Percentiles rank a stretch among this genome's conserved stretches.
Conservation (phyloP, 495 filamentous ascomycete species). For the Hamigera avellanea region DNA sequence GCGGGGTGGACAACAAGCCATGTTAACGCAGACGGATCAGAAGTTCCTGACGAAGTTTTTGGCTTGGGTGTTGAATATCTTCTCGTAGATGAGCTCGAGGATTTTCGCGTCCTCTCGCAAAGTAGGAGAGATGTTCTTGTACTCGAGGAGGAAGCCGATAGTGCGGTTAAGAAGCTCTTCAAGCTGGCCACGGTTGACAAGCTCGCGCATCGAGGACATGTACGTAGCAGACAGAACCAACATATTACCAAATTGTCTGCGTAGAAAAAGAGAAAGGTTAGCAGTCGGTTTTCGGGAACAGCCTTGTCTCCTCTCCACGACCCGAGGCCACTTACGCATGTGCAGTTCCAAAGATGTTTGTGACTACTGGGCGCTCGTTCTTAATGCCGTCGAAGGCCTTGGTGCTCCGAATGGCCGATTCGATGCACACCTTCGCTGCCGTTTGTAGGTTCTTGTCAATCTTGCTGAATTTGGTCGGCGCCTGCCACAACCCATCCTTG, state of each 20-base stretch:
- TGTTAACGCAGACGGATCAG: no score
- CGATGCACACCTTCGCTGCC: slow-evolving; percentile 48
- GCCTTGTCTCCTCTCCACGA: no score
- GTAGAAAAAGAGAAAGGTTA: no score
- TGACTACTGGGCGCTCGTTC: slow-evolving; percentile 69
- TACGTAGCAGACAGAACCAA: slow-evolving; percentile 75
- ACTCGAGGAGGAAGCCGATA: slow-evolving; percentile 53
- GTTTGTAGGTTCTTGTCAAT: slow-evolving; percentile 34
- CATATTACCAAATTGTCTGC: slow-evolving; percentile 98
- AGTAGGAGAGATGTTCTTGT: slow-evolving; percentile 53
- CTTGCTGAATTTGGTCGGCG: no score
- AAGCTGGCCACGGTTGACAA: slow-evolving; percentile 41
- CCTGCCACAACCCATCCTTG: no score
- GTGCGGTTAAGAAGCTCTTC: slow-evolving; percentile 45
- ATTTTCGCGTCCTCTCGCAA: slow-evolving; percentile 57
- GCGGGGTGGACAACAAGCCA: no score
- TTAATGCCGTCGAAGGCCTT: slow-evolving; percentile 65
- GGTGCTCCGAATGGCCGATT: slow-evolving; percentile 71
- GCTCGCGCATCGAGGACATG: slow-evolving; percentile 40
- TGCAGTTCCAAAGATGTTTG: slow-evolving; percentile 89
- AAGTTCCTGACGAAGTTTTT: not conserved
- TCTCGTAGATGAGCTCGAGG: slow-evolving; percentile 46
- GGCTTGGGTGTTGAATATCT: slow-evolving; percentile 28
- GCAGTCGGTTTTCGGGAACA: no score
- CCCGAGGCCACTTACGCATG: no score